Conservation (phyloP, 2,329 filamentous ascomycete species). For the Claviceps quebecensis region DNA sequence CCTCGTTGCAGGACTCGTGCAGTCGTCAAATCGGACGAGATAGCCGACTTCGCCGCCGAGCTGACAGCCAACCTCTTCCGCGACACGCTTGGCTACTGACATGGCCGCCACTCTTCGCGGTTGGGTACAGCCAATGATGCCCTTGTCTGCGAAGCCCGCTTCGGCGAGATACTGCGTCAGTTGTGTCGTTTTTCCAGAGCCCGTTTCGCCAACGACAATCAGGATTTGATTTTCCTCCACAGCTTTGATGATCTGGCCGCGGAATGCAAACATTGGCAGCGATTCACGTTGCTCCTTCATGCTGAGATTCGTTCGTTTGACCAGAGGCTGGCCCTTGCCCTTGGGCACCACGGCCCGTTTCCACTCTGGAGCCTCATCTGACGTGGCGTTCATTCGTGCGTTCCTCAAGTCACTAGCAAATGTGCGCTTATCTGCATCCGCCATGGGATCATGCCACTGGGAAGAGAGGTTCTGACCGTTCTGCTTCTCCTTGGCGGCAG, state of each 20-base stretch:
- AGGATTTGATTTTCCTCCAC: slow-evolving; percentile 78
- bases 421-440: slow-evolving; percentile 65
- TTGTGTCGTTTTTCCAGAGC: slow-evolving; percentile 94
- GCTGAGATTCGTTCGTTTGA: slow-evolving; percentile 76
- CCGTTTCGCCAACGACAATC: slow-evolving; percentile 94
- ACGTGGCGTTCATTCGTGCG: slow-evolving; percentile 43
- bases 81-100: slow-evolving; percentile 92
- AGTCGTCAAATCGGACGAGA: slow-evolving; percentile 94
- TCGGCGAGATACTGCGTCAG: slow-evolving; percentile 91
- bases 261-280: slow-evolving; percentile 79
- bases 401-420: slow-evolving; percentile 80
- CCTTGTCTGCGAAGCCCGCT: slow-evolving; percentile 72
- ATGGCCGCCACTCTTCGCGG: slow-evolving; percentile 94
- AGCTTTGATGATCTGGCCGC: slow-evolving; percentile 75
- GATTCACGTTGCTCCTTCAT: slow-evolving; percentile 92
- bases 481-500: slow-evolving; percentile 51
- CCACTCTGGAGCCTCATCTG: slow-evolving; percentile 78
- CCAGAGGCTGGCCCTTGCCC: slow-evolving; percentile 52
- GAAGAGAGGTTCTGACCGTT: slow-evolving; percentile 70
- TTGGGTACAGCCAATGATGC: slow-evolving; percentile 92
- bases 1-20: slow-evolving; percentile 70
- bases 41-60: slow-evolving; percentile 92
- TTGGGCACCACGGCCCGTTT: slow-evolving; percentile 67
- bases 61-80: slow-evolving; percentile 85
- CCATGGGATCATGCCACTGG: slow-evolving; percentile 97